These are phyloP conservation scores for Yarrowia sp. DNA, from an alignment of 805 yeast genomes.

Conservation along the genomic window DNA sequence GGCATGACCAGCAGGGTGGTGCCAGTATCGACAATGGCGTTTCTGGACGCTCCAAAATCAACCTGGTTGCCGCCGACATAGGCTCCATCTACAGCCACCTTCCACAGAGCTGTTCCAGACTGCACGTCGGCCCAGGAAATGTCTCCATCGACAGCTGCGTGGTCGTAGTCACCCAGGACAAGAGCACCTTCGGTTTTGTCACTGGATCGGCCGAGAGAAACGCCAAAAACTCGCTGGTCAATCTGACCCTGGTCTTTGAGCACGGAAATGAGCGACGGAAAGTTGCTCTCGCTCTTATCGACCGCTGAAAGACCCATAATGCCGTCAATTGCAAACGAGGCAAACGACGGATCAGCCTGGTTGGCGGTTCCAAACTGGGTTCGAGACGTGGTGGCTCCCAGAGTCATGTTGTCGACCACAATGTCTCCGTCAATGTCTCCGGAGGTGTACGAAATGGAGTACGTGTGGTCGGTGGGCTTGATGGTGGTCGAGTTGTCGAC, in stretches of 20 bases:
- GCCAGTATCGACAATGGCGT: slow-evolving; percentile 68
- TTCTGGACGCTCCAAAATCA: slow-evolving; percentile 46
- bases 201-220: slow-evolving; percentile 53
- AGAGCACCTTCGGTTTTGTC: slow-evolving; percentile 53
- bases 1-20: slow-evolving; percentile 68
- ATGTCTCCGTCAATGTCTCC: slow-evolving; percentile 61
- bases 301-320: slow-evolving; percentile 64
- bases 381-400: slow-evolving; percentile 51
- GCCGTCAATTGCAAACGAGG: slow-evolving; percentile 62
- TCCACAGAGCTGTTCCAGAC: slow-evolving; percentile 56
- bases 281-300: slow-evolving; percentile 51
- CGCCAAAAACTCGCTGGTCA: slow-evolving; percentile 53
- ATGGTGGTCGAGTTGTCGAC: slow-evolving; percentile 41
- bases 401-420: slow-evolving; percentile 51
- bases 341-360: slow-evolving; percentile 61
- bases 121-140: slow-evolving; percentile 52
- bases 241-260: slow-evolving; percentile 45
- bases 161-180: slow-evolving; percentile 54
- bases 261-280: slow-evolving; percentile 46
- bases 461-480: slow-evolving; percentile 47
- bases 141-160: slow-evolving; percentile 53
- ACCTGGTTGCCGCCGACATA: slow-evolving; percentile 51
- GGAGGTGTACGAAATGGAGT: slow-evolving; percentile 60
- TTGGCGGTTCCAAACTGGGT: slow-evolving; percentile 62
- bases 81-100: slow-evolving; percentile 54